Evolutionary conservation across 2,329 filamentous ascomycete species (phyloP), one percentile per base, ranked within the genome.

Genomic region (Gyromitra esculenta): DNA sequence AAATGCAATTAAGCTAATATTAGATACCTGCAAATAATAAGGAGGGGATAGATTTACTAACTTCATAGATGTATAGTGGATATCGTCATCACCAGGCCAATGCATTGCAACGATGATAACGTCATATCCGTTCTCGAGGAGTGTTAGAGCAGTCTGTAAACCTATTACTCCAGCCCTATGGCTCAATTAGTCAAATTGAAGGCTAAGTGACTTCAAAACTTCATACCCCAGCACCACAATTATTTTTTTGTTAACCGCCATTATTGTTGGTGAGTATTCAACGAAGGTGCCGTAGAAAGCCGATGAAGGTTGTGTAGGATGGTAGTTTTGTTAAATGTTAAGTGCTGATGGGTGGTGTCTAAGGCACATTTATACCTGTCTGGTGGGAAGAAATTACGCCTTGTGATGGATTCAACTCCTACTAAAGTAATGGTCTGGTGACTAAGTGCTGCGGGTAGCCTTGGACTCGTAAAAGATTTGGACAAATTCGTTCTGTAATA

Each of bases 171-270:
- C 85, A 11, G 85, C 85, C 13, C 78, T 79, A 41, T 45, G 52
- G 25, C 8, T 31, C 1, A 15, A 4, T 39, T 13, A 68, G 7
- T 41, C 21, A 57, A 2, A 13, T 37, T 62, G 18, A 9, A 68
- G 13, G 4, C 31, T 68, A 5, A 25, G 37, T 43, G 9, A 2
- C 9, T 18, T 31, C 2, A 15, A 37, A 25, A 68, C 45, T 1
- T 8, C 41, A 50, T 77, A 78, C 76, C 77, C 77, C 41, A 78
- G 56, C 89, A 93, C 81, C 93, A 97, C 83, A 93, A 97, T 82
- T 89, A 91, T 79, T 92, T 95, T 81, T 88, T 63, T 76, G 5
- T 31, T 52, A 9, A 21, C 41, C 37, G 52, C 25, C 50, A 70
- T 76, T 57, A 2, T 50, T 70, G 57, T 31, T 4, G 6, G 54